phyloP scores from a whole-genome alignment of 2,329 filamentous ascomycete species.

The Claviceps pazoutovae region DNA sequence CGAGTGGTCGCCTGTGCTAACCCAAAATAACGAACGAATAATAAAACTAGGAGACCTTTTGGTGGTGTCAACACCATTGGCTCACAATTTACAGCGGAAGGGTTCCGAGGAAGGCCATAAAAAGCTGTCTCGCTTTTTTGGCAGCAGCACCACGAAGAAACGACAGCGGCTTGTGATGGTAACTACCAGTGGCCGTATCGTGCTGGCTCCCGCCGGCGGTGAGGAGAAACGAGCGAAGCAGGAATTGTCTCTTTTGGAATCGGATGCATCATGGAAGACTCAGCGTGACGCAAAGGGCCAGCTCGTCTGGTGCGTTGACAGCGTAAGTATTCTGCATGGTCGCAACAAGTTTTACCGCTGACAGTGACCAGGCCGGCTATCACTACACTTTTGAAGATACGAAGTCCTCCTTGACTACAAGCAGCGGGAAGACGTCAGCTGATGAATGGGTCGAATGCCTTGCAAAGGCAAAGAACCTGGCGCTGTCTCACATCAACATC shows the following conservation, averaged over 20 bases:
- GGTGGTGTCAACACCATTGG: slow-evolving; percentile 65
- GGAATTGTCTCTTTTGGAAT: slow-evolving; percentile 69
- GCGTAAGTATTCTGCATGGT: slow-evolving; percentile 46
- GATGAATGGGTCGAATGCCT: slow-evolving; percentile 89
- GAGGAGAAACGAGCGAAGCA: slow-evolving; percentile 93
- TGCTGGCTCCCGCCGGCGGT: slow-evolving; percentile 80
- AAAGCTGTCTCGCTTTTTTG: slow-evolving; percentile 89
- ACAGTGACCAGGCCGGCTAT: slow-evolving; percentile 56
- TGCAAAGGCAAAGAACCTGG: slow-evolving; percentile 75
- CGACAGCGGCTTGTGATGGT: slow-evolving; percentile 87
- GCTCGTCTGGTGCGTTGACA: slow-evolving; percentile 81
- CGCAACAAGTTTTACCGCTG: not conserved
- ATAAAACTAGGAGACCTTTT: slow-evolving; percentile 84
- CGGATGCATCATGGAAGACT: slow-evolving; percentile 65
- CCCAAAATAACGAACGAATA: slow-evolving; percentile 81
- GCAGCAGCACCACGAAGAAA: slow-evolving; percentile 82
- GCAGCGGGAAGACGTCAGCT: slow-evolving; percentile 52
- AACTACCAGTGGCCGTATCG: slow-evolving; percentile 77
- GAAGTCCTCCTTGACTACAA: slow-evolving; percentile 49
- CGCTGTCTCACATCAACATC: slow-evolving; percentile 55
- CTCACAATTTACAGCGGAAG: slow-evolving; percentile 60
- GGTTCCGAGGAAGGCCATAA: slow-evolving; percentile 62
- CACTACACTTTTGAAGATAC: slow-evolving; percentile 89
- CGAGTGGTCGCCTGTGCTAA: slow-evolving; percentile 94
- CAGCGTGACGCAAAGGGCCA: slow-evolving; percentile 78